Evolutionary conservation across 176 grass and related monocot genomes (phyloP).

Genomic region (Oropetium thomaeum): DNA sequence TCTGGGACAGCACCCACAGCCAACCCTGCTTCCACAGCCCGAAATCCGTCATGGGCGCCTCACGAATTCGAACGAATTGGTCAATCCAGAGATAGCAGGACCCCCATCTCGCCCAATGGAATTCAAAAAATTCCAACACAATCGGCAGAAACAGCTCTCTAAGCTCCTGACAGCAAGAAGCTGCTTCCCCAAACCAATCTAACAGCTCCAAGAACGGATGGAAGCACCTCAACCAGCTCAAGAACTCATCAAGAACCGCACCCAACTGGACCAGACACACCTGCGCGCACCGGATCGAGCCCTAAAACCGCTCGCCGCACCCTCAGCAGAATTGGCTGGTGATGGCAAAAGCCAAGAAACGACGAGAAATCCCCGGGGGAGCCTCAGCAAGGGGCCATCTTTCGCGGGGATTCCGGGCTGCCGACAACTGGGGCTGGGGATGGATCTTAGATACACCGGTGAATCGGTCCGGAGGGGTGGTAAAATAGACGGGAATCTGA

Average conservation of each 20-base stretch:
- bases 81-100: not conserved
- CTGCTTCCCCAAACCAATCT: constrained; percentile 6
- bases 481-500: constrained; percentile 59
- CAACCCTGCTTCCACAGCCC: constrained; percentile 91
- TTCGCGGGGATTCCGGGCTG: constrained; percentile 15
- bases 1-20: constrained; percentile 75
- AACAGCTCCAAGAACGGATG: constrained; percentile 19
- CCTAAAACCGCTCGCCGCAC: not conserved
- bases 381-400: constrained; percentile 33
- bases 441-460: constrained; percentile 48
- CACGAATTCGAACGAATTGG: not conserved
- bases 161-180: not conserved
- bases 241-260: constrained; percentile 19
- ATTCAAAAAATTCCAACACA: not conserved
- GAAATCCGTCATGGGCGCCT: constrained; percentile 58
- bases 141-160: not conserved
- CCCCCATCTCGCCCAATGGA: constrained; percentile 27
- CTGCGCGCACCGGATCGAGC: constrained; percentile 27
- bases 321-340: constrained; percentile 9
- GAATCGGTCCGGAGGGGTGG: constrained; percentile 25
- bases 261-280: not conserved
- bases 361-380: constrained; percentile 27
- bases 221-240: constrained; percentile 21
- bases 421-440: constrained; percentile 37
- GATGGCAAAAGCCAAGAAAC: constrained; percentile 6